These are phyloP conservation scores for Rhizopus delemar DNA, from an alignment of 371 early-diverging fungal genomes.

Conservation along the genomic window DNA sequence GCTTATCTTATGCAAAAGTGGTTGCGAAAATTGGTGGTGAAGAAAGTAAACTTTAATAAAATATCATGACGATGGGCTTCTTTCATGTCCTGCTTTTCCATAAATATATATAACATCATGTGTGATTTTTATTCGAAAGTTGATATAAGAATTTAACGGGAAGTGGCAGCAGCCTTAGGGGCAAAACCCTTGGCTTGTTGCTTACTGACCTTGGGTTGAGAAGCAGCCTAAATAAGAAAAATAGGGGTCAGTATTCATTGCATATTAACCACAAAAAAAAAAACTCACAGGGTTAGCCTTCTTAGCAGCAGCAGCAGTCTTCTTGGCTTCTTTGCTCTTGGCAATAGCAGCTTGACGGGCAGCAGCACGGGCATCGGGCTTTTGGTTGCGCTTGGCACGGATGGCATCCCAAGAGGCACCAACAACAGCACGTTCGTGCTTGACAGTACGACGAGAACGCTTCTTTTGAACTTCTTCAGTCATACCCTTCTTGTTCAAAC, in stretches of 20 bases:
- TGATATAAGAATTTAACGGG: conserved; percentile 68
- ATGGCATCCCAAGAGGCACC: conserved; percentile 95
- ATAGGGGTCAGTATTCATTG: no score
- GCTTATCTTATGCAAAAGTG: conserved; percentile 84
- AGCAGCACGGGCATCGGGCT: conserved; percentile 92
- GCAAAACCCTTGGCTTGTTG: conserved; percentile 86
- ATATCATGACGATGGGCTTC: not conserved
- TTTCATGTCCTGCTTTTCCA: not conserved
- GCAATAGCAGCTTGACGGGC: conserved; percentile 86
- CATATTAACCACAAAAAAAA: not conserved
- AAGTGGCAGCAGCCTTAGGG: conserved; percentile 83
- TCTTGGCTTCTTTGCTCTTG: conserved; percentile 88
- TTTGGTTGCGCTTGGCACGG: conserved; percentile 94
- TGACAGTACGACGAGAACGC: conserved; percentile 91
- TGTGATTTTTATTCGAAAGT: not conserved
- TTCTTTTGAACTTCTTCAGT: conserved; percentile 95
- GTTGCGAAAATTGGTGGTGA: conserved; percentile 49
- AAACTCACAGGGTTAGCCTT: conserved; percentile 51
- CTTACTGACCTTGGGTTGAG: conserved; percentile 80
- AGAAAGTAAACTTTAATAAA: conserved; percentile 50
- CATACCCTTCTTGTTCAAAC: conserved; percentile 98
- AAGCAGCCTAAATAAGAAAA: conserved; percentile 5
- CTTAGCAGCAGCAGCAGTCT: conserved; percentile 79
- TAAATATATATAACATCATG: not conserved
- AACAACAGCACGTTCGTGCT: conserved; percentile 94